Base-by-base conservation (phyloP, 78 protist genomes). In the Dictyostelium purpureum region DNA sequence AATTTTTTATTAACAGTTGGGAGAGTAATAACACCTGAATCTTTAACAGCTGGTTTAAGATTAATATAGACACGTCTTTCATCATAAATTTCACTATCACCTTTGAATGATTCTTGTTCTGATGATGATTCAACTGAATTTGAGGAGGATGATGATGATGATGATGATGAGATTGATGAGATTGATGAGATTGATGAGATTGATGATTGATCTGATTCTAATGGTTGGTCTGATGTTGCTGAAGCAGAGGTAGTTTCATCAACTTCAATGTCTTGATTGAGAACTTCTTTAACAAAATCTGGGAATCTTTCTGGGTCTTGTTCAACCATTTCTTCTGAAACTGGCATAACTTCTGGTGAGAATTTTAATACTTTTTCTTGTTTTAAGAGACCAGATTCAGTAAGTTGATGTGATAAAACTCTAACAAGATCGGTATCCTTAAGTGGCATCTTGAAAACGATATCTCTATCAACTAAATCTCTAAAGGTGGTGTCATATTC, bases 391-490 rank as follows among this genome's bases (percentile, higher is more conserved):
- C 90, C 90, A 33, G 45, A 24, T 28, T 83, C 90, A 31, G 80
- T 18, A 35, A 83, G 73, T 56, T 83, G 90, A 24, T 70, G 70
- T 3, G 80, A 56, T 18, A 83, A 31, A 0, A 83, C 80, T 24
- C 90, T 26, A 43, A 83, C 90, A 12, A 83, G 47, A 71, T 83
- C 90, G 16, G 90, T 83, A 31, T 83, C 90, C 26, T 67, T 70
- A 14, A 71, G 73, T 24, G 57, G 90, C 80, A 83, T 67, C 51
- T 83, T 83, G n/a, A 83, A 83, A 42, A 63, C 1, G 12, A 83
- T 73, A 43, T 83, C 90, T 52, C 90, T 74, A 31, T 83, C 90
- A 7, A 83, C 90, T 42, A 83, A 42, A 28, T 83, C 90, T 26
- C 73, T 26, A 35, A 70, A 71, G 52, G 70, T 71, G 6, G 90